Conservation (phyloP, 768 basidiomycete genomes). For the Russula virescens region DNA sequence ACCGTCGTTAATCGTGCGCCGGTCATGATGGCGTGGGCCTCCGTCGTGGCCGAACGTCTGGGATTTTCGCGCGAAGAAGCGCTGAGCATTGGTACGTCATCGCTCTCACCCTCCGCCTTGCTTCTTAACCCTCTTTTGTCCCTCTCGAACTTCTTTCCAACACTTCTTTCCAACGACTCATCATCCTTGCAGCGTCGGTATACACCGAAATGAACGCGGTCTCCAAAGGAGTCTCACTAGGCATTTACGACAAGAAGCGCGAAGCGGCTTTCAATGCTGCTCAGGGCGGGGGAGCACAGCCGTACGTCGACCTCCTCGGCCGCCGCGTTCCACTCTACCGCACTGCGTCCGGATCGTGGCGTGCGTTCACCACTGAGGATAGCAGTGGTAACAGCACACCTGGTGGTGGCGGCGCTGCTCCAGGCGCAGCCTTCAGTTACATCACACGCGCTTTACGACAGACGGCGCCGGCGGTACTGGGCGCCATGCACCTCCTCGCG, state of each 20-base stretch:
- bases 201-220: slow-evolving; percentile 93
- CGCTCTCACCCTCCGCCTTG: not conserved
- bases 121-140: not conserved
- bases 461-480: slow-evolving; percentile 70
- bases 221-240: slow-evolving; percentile 77
- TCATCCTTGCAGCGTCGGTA: slow-evolving; percentile 59
- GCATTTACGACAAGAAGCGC: slow-evolving; percentile 58
- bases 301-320: slow-evolving; percentile 84
- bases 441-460: slow-evolving; percentile 76
- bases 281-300: slow-evolving; percentile 59
- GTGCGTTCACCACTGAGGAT: slow-evolving; percentile 60
- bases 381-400: not conserved
- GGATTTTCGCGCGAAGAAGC: slow-evolving; percentile 89
- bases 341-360: slow-evolving; percentile 63
- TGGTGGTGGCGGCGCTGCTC: slow-evolving; percentile 46
- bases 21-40: slow-evolving; percentile 92
- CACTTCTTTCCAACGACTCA: too few relatives aligned
- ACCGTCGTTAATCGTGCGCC: slow-evolving; percentile 86
- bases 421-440: slow-evolving; percentile 76
- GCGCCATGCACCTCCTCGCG: slow-evolving; percentile 66
- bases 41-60: slow-evolving; percentile 74
- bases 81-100: slow-evolving; percentile 69
- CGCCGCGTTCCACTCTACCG: slow-evolving; percentile 77
- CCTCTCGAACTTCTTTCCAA: not conserved
- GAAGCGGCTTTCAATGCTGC: slow-evolving; percentile 51